Base-by-base conservation (phyloP, 495 filamentous ascomycete genomes). In the Mytilinidion resinicola region DNA sequence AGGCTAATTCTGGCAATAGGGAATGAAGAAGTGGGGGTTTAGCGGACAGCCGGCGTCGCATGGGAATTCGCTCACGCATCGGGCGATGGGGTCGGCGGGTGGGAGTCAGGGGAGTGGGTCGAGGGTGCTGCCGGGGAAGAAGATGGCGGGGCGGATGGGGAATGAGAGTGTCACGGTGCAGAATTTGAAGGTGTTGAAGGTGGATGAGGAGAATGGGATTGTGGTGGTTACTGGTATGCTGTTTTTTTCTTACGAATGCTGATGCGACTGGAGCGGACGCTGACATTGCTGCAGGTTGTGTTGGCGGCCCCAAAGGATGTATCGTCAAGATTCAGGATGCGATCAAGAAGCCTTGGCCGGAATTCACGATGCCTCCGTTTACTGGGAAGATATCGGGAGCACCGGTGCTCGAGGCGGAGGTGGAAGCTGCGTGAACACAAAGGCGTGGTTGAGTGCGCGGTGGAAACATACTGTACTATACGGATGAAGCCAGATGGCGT, bases 141-240 rank as follows among this genome's bases (percentile, higher is more conserved):
- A 88, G 73, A 98, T 98, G 93, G 83, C 93, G 19, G 93, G 93
- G 56, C 81, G 89, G 44, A 96, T 98, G 93, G 93, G 93, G 21
- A 85, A 85, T 56, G 78, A 91, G 71, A 82, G 82, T 62, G 86
- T 89, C 43, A 98, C 93, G 38, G 77, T 89, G 15, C 91, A 96
- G 78, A 95, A 95, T 70, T 72, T 96, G 62, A 88, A 88, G 73
- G 84, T 98, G 52, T 73, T 98, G 66, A 84, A 88, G 76, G 86
- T 96, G 37, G 89, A 96, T 73, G 77, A 82, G 56, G 84, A 85
- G 67, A 84, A 89, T 67, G 92, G 93, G 9, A 81, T 95, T 60
- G 83, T 98, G 47, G 85, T 96, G 54, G 81, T 98, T 46, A 89
- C 87, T 72, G 93, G 86, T 85, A 77, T 38, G 57, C 48, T 35